Base-by-base conservation (phyloP, 306 rosid species). In the Hippophae tibetana region DNA sequence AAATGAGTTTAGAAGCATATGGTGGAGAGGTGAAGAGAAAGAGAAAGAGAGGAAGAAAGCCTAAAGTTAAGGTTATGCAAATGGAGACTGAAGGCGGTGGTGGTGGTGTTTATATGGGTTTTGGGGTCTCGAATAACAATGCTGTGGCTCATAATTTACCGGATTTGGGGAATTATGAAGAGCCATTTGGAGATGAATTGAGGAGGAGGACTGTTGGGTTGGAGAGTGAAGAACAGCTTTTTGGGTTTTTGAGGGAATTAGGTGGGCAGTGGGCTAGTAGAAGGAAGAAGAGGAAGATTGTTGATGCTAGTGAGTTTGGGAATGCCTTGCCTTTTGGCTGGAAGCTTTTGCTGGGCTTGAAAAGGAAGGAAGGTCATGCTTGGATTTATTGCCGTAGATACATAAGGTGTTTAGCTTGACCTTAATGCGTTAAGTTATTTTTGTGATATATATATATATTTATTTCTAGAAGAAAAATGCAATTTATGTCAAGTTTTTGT, bases 371-470 rank as follows among this genome's bases (percentile, higher is more conserved):
- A 13, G 86, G 94, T 23, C 90, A 75, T 10, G 96, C 96, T 10
- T 85, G 89, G 88, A 77, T 89, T 60, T 89, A 89, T 73, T 89
- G 95, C 74, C 84, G 95, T 55, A 66, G 96, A 77, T 85, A 81
- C 78, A 64, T 89, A 23, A 89, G 96, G 96, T 88, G 57, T 54
- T 57, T 2, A 41, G 14, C 53, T 49, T 5, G 13, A 49, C 53
- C 7, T 49, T 3, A 14, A 12, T 12, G 53, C 7, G 13, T 49
- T 49, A 5, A 0, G 7, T 49, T 49, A 10, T 10, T 48, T 48
- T 48, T 49, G 6, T 45, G 2, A 0, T 6, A 8, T 27, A 9
- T 12, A 11, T 45, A 3, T 25, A 43, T 6, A 43, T 7, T 6
- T 18, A 6, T 60, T 7, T 5, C 38, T 31, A 31, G 38, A 31